Conservation (phyloP, 1,284 basidiomycete species). For the Golubevia sp. region DNA sequence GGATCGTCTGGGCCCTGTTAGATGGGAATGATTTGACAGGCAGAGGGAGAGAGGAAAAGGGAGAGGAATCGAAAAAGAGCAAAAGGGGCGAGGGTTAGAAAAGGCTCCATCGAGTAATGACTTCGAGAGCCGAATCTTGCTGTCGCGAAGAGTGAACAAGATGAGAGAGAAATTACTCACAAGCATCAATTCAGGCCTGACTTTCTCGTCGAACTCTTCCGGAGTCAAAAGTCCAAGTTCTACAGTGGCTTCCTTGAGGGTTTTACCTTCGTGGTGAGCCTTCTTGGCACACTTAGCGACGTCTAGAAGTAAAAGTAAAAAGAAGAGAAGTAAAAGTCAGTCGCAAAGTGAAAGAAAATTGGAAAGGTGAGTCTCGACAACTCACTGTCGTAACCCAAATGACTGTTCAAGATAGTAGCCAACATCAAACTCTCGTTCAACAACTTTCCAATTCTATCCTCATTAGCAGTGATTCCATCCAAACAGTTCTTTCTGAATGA, state of each 20-base stretch:
- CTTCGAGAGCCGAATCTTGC: too few species aligned
- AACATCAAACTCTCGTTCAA: slow-evolving; percentile 89
- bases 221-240: slow-evolving; percentile 80
- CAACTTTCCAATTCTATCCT: slow-evolving; percentile 84
- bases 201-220: slow-evolving; percentile 94
- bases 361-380: slow-evolving; percentile 41
- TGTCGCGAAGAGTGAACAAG: too few species aligned
- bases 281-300: slow-evolving; percentile 99
- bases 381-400: slow-evolving; percentile 92
- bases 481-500: slow-evolving; percentile 96
- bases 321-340: not conserved
- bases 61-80: too few species aligned
- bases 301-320: slow-evolving; percentile 65
- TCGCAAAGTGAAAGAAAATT: not conserved
- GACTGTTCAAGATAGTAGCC: slow-evolving; percentile 89
- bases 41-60: too few species aligned
- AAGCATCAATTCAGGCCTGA: slow-evolving; percentile 78
- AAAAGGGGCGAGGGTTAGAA: too few species aligned
- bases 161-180: too few species aligned
- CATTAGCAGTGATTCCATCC: slow-evolving; percentile 93
- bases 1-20: not conserved
- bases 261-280: slow-evolving; percentile 96
- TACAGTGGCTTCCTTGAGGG: slow-evolving; percentile 91
- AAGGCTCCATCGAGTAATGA: too few species aligned
- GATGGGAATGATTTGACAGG: too few species aligned